These are phyloP conservation scores for Rheum nobile DNA, from an alignment of 148 eudicot genomes.

Conservation along the genomic window DNA sequence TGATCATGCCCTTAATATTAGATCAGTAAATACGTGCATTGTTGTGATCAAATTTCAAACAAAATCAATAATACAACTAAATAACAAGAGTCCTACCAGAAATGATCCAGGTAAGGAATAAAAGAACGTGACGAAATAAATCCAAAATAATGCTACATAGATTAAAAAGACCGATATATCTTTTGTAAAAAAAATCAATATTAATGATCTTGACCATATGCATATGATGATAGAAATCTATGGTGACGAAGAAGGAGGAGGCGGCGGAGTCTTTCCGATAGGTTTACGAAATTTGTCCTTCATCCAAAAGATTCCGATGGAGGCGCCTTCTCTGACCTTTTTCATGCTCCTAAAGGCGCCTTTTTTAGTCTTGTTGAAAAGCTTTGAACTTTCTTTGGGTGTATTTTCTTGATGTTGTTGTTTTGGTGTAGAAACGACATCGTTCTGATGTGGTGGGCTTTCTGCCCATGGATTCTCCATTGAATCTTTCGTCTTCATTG, in stretches of 20 bases:
- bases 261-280: not conserved
- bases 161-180: not conserved
- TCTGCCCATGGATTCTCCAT: not conserved
- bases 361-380: not conserved
- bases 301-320: not conserved
- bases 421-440: not conserved
- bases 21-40: not conserved
- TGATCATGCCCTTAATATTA: not conserved
- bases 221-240: not conserved
- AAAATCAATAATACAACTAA: no score
- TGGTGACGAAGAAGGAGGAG: not conserved
- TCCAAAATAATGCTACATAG: not conserved
- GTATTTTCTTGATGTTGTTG: not conserved
- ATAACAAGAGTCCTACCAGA: no score
- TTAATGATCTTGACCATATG: not conserved
- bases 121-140: no score
- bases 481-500: not conserved
- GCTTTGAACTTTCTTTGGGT: not conserved
- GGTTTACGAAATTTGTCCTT: constrained; percentile 5
- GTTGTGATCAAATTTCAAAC: no score
- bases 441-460: not conserved
- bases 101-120: no score
- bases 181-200: not conserved
- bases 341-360: not conserved
- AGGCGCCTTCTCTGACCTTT: not conserved